Evolutionary conservation across 2,329 filamentous ascomycete species (phyloP).

Genomic region (Geosmithia flava): DNA sequence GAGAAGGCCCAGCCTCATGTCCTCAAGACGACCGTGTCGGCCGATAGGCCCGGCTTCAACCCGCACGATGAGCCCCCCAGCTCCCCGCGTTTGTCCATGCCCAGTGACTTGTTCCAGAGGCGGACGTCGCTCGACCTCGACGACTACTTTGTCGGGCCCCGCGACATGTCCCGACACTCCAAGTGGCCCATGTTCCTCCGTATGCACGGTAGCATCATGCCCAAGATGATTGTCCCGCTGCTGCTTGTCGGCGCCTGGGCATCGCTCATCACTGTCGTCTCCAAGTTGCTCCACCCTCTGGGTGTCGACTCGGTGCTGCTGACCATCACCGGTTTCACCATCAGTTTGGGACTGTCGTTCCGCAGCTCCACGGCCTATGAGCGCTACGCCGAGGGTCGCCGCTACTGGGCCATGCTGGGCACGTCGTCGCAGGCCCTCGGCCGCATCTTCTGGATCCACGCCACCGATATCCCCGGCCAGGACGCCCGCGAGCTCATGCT

Average conservation of each 20-base stretch:
- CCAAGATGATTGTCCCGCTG: slow-evolving; percentile 62
- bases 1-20: not conserved
- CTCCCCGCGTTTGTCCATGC: slow-evolving; percentile 12
- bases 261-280: slow-evolving; percentile 49
- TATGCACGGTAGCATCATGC: slow-evolving; percentile 63
- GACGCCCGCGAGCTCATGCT: slow-evolving; percentile 55
- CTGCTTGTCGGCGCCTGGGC: slow-evolving; percentile 51
- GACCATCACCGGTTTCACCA: slow-evolving; percentile 71
- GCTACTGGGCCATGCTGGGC: slow-evolving; percentile 48
- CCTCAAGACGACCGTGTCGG: not conserved
- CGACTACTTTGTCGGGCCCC: slow-evolving; percentile 53
- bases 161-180: slow-evolving; percentile 60
- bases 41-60: not conserved
- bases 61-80: slow-evolving; percentile 7
- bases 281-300: slow-evolving; percentile 24
- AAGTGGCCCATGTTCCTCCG: slow-evolving; percentile 68
- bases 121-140: slow-evolving; percentile 35
- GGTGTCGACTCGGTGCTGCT: slow-evolving; percentile 37
- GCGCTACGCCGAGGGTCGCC: slow-evolving; percentile 52
- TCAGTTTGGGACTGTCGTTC: slow-evolving; percentile 68
- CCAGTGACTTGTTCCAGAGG: slow-evolving; percentile 16
- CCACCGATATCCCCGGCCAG: slow-evolving; percentile 37
- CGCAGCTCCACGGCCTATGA: slow-evolving; percentile 69
- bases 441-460: slow-evolving; percentile 75
- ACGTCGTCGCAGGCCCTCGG: slow-evolving; percentile 55